Conservation (phyloP, 106 monocot species). For the Allium sativum region DNA sequence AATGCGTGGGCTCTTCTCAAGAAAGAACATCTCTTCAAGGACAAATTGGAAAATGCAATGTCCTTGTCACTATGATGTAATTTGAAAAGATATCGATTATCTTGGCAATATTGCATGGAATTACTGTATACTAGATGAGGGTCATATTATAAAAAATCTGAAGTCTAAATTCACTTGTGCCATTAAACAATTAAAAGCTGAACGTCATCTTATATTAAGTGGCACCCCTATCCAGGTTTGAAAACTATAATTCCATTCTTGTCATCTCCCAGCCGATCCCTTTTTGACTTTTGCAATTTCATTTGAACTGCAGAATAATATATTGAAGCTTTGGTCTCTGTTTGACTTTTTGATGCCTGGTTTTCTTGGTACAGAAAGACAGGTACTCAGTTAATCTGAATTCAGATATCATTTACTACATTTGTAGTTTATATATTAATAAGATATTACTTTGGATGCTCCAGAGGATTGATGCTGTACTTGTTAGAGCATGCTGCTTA, state of each 20-base stretch:
- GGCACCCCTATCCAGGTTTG: slow-evolving; percentile 94
- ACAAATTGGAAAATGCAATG: slow-evolving; percentile 65
- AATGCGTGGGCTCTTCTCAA: slow-evolving; percentile 74
- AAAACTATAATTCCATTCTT: neutral
- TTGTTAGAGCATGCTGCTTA: no score
- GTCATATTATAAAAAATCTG: slow-evolving; percentile 92
- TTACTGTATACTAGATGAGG: slow-evolving; percentile 96
- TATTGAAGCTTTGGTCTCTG: slow-evolving; percentile 96
- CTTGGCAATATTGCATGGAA: slow-evolving; percentile 77
- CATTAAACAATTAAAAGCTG: slow-evolving; percentile 82
- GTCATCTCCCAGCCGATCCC: neutral
- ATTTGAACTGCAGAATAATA: slow-evolving; percentile 76
- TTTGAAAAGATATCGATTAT: slow-evolving; percentile 88
- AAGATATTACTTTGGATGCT: no score
- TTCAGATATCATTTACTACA: no score
- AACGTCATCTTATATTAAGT: slow-evolving; percentile 93
- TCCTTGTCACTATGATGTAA: slow-evolving; percentile 91
- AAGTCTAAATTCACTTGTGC: slow-evolving; percentile 88
- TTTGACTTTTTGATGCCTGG: slow-evolving; percentile 99
- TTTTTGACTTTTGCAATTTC: slow-evolving; percentile 3
- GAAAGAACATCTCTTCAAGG: slow-evolving; percentile 52
- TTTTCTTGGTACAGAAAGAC: slow-evolving; percentile 93
- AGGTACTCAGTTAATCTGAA: slow-evolving; percentile 28
- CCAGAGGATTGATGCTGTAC: no score
- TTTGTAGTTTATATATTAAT: no score